Evolutionary conservation across 2,329 filamentous ascomycete genomes (phyloP).

Genomic region (Lasiodiplodia theobromae): DNA sequence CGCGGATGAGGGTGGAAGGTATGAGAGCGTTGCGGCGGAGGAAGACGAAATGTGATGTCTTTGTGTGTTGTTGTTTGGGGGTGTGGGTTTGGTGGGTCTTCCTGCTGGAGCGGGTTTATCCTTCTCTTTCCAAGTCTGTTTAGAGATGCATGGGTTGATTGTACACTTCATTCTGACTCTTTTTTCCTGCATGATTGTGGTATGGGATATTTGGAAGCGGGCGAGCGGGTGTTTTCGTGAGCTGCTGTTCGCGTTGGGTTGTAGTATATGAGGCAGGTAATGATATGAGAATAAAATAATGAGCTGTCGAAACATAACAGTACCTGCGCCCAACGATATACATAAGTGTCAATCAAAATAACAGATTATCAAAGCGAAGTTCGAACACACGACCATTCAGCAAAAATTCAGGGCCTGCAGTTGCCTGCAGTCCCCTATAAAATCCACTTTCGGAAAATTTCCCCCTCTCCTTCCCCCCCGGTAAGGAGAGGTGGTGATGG

Average conservation of each 20-base stretch:
- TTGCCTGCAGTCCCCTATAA: background rate
- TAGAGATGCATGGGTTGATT: background rate
- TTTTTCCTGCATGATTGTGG: background rate
- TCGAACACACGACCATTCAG: background rate
- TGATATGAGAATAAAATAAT: slow-evolving; percentile 2
- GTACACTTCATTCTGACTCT: background rate
- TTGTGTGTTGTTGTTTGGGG: background rate
- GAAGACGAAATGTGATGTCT: slow-evolving; percentile 7
- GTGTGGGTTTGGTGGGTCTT: background rate
- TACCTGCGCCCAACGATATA: background rate
- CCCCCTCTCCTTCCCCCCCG: background rate
- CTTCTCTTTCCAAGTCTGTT: background rate
- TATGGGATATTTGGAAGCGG: background rate
- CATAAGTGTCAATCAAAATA: no score
- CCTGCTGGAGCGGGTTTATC: background rate
- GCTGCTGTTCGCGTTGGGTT: background rate
- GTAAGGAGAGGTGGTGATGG: background rate
- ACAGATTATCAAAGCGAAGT: no score
- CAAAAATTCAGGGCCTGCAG: background rate
- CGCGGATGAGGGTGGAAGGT: slow-evolving; percentile 10
- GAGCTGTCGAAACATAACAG: background rate
- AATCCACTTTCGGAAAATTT: background rate
- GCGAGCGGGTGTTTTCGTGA: background rate
- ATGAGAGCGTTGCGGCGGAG: slow-evolving; percentile 30
- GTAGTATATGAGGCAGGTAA: background rate